Evolutionary conservation across 2,329 filamentous ascomycete genomes (phyloP), one percentile per base, ranked within the genome.

Genomic region (Claviceps humidiphila): DNA sequence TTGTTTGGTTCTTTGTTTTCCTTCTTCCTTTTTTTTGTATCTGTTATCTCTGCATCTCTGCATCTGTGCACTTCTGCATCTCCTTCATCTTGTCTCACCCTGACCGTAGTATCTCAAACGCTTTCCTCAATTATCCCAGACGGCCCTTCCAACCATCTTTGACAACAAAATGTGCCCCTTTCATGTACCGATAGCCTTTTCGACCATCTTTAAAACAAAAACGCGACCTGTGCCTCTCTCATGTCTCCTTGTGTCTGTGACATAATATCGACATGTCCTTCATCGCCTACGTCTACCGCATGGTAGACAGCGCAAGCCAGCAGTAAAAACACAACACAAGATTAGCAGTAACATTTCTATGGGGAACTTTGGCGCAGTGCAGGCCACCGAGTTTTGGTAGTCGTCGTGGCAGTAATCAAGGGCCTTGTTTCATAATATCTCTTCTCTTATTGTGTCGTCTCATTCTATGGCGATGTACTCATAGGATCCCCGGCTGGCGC

Each of bases 401-500:
- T 54, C 48, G 47, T 50, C 42, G 41, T 46, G 22, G 48, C 52
- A 49, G 43, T 24, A 49, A 34, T 34, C 79, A 66, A 26, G 75
- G 77, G 63, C 74, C 71, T 73, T 74, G 71, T 70, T 74, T 75
- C 70, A 71, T 76, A 72, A 72, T 63, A 59, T 64, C 58, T 67
- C 59, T 58, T 67, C 59, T 68, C 47, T 49, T 47, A 30, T 40
- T 51, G 45, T 53, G 37, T 50, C 53, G 40, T 53, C 64, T 69
- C 66, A 68, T 43, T 76, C 74, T 81, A 81, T 73, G 78, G 78
- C 66, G 77, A 80, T 61, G 78, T 82, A 71, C 80, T 81, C 78
- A 82, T 82, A 39, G 78, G 78, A 60, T 81, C 78, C 54, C 76
- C 76, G 53, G 72, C 70, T 51, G 67, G 63, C 58, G 66, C 64